Evolutionary conservation across 2,329 filamentous ascomycete genomes (phyloP).

Genomic region (Pseudomassariella vexata): DNA sequence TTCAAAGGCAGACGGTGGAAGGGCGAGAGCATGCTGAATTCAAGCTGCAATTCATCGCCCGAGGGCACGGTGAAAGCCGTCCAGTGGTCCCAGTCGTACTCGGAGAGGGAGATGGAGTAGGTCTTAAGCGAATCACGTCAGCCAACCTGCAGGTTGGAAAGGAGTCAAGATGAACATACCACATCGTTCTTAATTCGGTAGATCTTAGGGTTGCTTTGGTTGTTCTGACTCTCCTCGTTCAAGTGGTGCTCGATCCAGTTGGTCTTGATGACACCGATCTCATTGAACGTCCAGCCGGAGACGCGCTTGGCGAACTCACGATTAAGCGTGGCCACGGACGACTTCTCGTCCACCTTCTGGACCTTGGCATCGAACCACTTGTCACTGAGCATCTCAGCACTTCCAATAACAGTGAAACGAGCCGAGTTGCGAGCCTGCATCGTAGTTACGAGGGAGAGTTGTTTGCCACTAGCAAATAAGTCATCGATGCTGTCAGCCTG

Average conservation of each 20-base stretch:
- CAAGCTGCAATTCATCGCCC: slow-evolving; percentile 77
- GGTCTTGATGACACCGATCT: slow-evolving; percentile 82
- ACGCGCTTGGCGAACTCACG: slow-evolving; percentile 78
- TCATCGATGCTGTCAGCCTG: slow-evolving; percentile 70
- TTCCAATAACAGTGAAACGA: slow-evolving; percentile 78
- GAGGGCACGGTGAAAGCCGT: slow-evolving; percentile 65
- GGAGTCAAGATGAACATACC: slow-evolving; percentile 50
- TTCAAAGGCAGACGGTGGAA: slow-evolving; percentile 82
- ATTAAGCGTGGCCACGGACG: slow-evolving; percentile 64
- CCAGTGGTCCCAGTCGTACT: slow-evolving; percentile 72
- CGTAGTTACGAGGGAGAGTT: slow-evolving; percentile 78
- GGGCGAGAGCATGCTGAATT: slow-evolving; percentile 97
- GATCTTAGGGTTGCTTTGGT: slow-evolving; percentile 72
- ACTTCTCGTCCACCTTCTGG: slow-evolving; percentile 46
- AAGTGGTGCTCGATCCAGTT: slow-evolving; percentile 76
- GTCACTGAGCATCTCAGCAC: slow-evolving; percentile 81
- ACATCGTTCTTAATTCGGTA: slow-evolving; percentile 97
- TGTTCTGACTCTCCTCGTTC: slow-evolving; percentile 44
- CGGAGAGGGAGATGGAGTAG: slow-evolving; percentile 83
- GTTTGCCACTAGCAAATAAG: slow-evolving; percentile 75
- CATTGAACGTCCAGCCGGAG: slow-evolving; percentile 94
- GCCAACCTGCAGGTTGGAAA: not conserved
- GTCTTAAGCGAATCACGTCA: slow-evolving; percentile 43
- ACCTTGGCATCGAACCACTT: slow-evolving; percentile 83
- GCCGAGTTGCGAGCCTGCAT: slow-evolving; percentile 93